Conservation (phyloP, 106 monocot species). For the Dioscorea zingiberensis region DNA sequence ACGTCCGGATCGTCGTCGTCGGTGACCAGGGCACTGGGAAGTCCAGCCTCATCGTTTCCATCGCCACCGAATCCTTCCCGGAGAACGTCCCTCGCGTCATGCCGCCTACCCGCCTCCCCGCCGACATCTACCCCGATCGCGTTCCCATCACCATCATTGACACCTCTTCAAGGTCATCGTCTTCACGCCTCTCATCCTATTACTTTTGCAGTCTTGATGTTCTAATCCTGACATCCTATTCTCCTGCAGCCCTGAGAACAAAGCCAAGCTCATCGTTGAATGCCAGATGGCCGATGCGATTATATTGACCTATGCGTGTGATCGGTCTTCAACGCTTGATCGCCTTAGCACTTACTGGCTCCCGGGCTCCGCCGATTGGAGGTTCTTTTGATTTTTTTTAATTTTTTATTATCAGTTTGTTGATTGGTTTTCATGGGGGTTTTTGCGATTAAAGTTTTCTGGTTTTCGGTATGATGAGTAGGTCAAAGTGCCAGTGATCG, state of each 20-base stretch:
- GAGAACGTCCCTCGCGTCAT: slow-evolving; percentile 58
- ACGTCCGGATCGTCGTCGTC: slow-evolving; percentile 73
- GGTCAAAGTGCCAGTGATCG: slow-evolving; percentile 87
- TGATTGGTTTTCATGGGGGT: background rate
- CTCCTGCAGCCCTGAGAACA: slow-evolving; percentile 53
- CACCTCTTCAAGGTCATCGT: slow-evolving; percentile 57
- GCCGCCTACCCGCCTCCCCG: slow-evolving; percentile 78
- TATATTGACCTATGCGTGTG: slow-evolving; percentile 90
- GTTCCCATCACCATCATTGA: slow-evolving; percentile 95
- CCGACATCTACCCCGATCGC: slow-evolving; percentile 86
- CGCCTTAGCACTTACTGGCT: slow-evolving; percentile 92
- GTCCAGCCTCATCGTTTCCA: slow-evolving; percentile 82
- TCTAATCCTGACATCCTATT: background rate
- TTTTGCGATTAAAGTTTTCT: background rate
- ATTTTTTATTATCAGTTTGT: background rate
- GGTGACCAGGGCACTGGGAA: slow-evolving; percentile 80
- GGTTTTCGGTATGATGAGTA: slow-evolving; percentile 8
- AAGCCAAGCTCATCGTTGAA: slow-evolving; percentile 52
- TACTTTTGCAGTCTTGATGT: background rate
- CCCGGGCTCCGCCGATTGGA: slow-evolving; percentile 75
- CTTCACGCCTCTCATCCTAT: background rate
- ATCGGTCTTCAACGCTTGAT: slow-evolving; percentile 73
- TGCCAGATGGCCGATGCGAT: slow-evolving; percentile 69
- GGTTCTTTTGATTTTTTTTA: slow-evolving; percentile 11
- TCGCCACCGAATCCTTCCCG: slow-evolving; percentile 82